Evolutionary conservation across 75 land plant species (phyloP), one percentile per base, ranked within the genome.

Genomic region (Cupressus sempervirens): DNA sequence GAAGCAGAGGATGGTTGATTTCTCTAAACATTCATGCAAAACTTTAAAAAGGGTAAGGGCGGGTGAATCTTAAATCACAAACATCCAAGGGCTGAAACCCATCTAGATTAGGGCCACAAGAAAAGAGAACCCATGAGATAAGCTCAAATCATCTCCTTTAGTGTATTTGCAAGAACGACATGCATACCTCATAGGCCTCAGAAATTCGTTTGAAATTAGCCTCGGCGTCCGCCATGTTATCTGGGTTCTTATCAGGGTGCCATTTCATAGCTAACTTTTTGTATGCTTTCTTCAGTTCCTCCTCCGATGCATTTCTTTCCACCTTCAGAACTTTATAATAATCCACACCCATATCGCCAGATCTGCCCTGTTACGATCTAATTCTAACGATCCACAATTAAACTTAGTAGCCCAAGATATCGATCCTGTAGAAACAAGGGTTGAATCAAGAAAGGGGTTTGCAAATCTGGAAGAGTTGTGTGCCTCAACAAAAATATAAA

Each of bases 171-270:
- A 48, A 10, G 50, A 48, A 5, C 20, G n/a, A 62, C 1, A 23
- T 62, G 26, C 62, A 56, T 41, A 90, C 91, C 85, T 90, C 91
- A 48, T 90, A 90, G 14, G 91, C 91, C 50, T 90, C 91, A 2
- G 89, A 90, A 36, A 90, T 90, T 82, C 86, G 89, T 89, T 90
- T 90, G 89, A 90, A 90, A 83, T 88, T 90, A 84, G 91, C 91
- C 85, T 90, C 91, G 9, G 91, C 91, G 12, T 90, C 89, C 87
- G 83, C 86, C 82, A 88, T 90, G 83, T 90, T 90, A 81, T 85
- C 77, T 11, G 91, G 91, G 46, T 90, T 90, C 89, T 90, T 90
- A 81, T 90, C 91, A 16, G 91, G 91, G 62, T 90, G 91, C 91
- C 91, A 90, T 82, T 90, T 88, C 91, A 90, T 90, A 82, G 91